Percentiles rank a stretch among this genome's conserved stretches.
phyloP scores from a whole-genome alignment of 2,329 filamentous ascomycete species.

The Ascochyta lentis region DNA sequence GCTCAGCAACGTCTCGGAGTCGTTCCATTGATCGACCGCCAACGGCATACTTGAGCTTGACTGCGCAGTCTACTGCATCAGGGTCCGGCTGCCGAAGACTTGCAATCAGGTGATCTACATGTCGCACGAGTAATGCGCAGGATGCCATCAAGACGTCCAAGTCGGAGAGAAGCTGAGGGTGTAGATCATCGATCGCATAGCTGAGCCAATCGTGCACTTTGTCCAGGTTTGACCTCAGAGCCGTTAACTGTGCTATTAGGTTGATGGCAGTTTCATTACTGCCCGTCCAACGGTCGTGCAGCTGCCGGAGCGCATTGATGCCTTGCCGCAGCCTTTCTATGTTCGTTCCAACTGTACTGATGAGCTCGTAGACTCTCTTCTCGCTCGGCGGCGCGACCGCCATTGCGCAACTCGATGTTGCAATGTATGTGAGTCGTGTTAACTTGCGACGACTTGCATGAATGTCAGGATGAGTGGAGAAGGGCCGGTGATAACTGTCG shows the following conservation, averaged over 20 bases:
- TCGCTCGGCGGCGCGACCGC: constrained; percentile 33
- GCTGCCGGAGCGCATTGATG: constrained; percentile 43
- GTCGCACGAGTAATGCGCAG: constrained; percentile 38
- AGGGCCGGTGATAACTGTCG: constrained; percentile 15
- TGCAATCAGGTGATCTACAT: constrained; percentile 35
- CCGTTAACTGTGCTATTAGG: constrained; percentile 45
- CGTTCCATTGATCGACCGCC: constrained; percentile 42
- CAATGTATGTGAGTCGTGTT: constrained; percentile 10
- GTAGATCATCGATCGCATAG: constrained; percentile 42
- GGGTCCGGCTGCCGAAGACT: constrained; percentile 41
- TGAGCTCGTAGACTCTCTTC: constrained; percentile 39
- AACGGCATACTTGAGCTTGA: constrained; percentile 41
- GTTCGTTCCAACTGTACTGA: constrained; percentile 37
- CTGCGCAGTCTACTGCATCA: constrained; percentile 41
- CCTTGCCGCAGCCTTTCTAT: constrained; percentile 41
- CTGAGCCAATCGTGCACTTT: constrained; percentile 47
- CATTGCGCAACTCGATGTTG: constrained; percentile 26
- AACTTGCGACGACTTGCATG: constrained; percentile 5
- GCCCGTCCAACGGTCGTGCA: constrained; percentile 45
- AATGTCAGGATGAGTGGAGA: constrained; percentile 12
- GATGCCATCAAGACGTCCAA: constrained; percentile 43
- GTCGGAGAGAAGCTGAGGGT: constrained; percentile 45
- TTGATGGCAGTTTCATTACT: constrained; percentile 42
- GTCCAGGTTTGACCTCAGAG: constrained; percentile 42
- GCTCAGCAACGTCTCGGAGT: constrained; percentile 39